phyloP scores from a whole-genome alignment of 176 grass and related monocot genomes.

The Carex littledalei region DNA sequence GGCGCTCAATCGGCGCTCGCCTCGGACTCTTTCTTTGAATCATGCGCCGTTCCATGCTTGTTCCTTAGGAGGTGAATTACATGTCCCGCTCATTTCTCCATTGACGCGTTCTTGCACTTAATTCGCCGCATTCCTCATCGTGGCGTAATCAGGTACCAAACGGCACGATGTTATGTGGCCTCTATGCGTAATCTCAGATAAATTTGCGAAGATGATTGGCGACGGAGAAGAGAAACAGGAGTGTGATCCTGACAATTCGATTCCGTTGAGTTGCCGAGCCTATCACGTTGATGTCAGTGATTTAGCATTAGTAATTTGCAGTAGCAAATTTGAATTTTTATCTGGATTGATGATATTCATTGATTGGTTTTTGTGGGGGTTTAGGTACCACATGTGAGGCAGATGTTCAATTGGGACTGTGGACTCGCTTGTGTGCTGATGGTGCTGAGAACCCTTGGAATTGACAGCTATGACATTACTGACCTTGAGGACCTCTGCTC shows the following conservation, averaged over 20 bases:
- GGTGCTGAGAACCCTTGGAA: constrained; percentile 73
- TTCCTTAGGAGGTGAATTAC: no score
- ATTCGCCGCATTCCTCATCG: neutral
- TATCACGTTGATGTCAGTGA: constrained; percentile 60
- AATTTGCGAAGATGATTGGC: constrained; percentile 59
- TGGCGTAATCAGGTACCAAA: neutral
- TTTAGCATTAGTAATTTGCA: neutral
- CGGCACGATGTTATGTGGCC: constrained; percentile 64
- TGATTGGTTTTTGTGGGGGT: neutral
- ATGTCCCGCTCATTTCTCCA: neutral
- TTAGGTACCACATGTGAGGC: constrained; percentile 89
- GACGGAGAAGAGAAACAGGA: constrained; percentile 28
- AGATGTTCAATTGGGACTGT: constrained; percentile 95
- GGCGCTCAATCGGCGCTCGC: no score
- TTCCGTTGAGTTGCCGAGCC: constrained; percentile 39
- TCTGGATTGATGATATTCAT: neutral
- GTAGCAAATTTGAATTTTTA: neutral
- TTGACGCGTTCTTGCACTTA: neutral
- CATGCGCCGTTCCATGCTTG: no score
- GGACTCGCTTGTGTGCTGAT: constrained; percentile 93
- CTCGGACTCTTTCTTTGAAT: no score
- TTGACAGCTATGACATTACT: constrained; percentile 55
- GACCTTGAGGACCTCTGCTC: constrained; percentile 80
- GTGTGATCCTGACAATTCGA: constrained; percentile 9
- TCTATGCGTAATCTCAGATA: constrained; percentile 73